Conservation (phyloP, 2,329 filamentous ascomycete genomes). For the Tympanopsis confertula region DNA sequence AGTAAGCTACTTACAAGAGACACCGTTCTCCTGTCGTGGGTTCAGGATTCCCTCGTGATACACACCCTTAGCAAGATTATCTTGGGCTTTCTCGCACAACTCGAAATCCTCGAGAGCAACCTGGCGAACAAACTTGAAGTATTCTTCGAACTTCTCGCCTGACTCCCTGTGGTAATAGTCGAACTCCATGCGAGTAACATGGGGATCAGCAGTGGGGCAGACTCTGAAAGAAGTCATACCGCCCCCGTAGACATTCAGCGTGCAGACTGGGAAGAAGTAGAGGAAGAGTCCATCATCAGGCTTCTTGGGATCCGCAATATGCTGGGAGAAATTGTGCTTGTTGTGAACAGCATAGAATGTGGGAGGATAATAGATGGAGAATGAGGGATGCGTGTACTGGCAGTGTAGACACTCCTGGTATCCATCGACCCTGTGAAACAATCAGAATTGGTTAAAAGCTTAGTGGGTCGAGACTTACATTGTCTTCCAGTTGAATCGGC, state of each 20-base stretch:
- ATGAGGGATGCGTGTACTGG: conserved; percentile 44
- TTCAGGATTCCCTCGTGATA: conserved; percentile 43
- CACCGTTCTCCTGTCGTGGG: conserved; percentile 40
- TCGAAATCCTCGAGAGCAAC: conserved; percentile 45
- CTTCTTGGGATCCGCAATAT: conserved; percentile 39
- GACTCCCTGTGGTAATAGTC: conserved; percentile 40
- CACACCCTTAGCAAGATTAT: conserved; percentile 37
- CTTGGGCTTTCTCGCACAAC: conserved; percentile 42
- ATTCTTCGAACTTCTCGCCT: conserved; percentile 41
- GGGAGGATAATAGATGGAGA: conserved; percentile 39
- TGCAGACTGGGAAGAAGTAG: conserved; percentile 44
- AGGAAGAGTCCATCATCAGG: conserved; percentile 40
- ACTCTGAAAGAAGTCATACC: conserved; percentile 45
- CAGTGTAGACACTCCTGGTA: conserved; percentile 48
- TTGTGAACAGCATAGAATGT: conserved; percentile 42
- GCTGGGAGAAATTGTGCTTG: conserved; percentile 40
- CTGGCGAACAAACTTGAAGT: conserved; percentile 41
- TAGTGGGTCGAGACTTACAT: conserved; percentile 22
- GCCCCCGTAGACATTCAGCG: conserved; percentile 42
- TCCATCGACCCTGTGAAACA: conserved; percentile 32
- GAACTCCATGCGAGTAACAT: conserved; percentile 41
- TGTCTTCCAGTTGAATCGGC: conserved; percentile 47
- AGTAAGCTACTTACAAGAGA: too few species aligned
- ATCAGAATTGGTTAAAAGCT: background rate
- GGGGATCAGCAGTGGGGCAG: conserved; percentile 34